Base-by-base conservation (phyloP, 139 green algal species). In the Coelastrella sp. region DNA sequence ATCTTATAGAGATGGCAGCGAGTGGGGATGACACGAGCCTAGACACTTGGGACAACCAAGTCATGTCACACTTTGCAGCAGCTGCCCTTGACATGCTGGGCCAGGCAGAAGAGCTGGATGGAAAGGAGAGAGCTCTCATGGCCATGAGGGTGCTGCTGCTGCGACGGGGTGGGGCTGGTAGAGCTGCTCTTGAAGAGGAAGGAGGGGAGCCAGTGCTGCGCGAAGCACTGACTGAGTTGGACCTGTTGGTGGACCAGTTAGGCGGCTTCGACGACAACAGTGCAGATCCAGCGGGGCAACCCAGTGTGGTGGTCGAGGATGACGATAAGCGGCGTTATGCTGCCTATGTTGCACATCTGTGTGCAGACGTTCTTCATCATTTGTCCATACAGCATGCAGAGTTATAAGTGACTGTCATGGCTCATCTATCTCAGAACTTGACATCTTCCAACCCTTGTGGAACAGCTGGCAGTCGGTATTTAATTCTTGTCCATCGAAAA, bases 321-420 rank as follows among this genome's bases (percentile, higher is more conserved):
- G 24, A 35, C 11, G 70, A 89, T 10, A 56, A 19, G 73, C 74
- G 57, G 57, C 60, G 76, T 73, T 90, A 78, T 75, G 85, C 85
- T 14, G 12, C 10, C 56, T 90, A 90, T 61, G 85, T 90, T 20
- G 74, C 57, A 10, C 56, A 74, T 59, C 25, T 90, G 59, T 90
- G 85, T 78, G 85, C 85, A 27, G 85, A 90, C 61, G 74, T 90
- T n/a, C 25, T 90, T 57, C 85, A 90, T 20, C 74, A 84, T 56
- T 60, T 90, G n/a, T 73, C 85, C 12, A 84, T 90, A 25, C 58
- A 90, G 10, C 85, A 84, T 25, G 85, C 14, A 20, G 85, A 90
- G 73, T 25, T 90, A 59, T 90, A 56, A 84, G 63, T 22, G 63
- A 72, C 78, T 20, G 6, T 68, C 25, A 19, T 68, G 78, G 12